These are phyloP conservation scores for Inga leiocalycina DNA, from an alignment of 306 rosid species.

Conservation along the genomic window DNA sequence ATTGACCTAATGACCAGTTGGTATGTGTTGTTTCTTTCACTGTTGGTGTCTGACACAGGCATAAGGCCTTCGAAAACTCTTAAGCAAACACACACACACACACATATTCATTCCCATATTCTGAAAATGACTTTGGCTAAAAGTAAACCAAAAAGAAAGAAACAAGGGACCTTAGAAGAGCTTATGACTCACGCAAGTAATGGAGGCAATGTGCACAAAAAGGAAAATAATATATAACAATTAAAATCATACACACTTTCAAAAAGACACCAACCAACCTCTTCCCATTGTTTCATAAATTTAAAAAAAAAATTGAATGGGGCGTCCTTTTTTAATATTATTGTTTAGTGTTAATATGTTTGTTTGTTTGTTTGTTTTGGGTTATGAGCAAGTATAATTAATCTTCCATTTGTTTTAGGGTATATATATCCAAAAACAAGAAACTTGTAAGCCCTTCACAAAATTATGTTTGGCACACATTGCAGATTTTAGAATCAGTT, in stretches of 20 bases:
- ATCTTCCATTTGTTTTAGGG: neutral
- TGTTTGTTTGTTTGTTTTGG: neutral
- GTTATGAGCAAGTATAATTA: neutral
- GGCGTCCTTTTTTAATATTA: neutral
- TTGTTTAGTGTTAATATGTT: neutral
- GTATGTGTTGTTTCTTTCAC: conserved; percentile 21
- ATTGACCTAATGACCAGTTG: neutral
- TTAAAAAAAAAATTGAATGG: neutral
- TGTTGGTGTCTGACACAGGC: conserved; percentile 21
- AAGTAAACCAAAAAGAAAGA: neutral
- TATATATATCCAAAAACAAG: neutral
- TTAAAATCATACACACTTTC: neutral
- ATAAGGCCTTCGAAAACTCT: neutral
- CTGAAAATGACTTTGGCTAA: conserved; percentile 17
- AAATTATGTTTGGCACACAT: neutral
- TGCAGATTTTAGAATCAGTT: neutral
- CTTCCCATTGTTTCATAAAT: neutral
- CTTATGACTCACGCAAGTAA: conserved; percentile 26
- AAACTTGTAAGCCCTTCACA: neutral
- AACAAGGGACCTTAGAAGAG: conserved; percentile 13
- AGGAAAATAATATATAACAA: neutral
- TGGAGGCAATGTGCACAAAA: conserved; percentile 1
- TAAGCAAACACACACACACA: conserved; percentile 10
- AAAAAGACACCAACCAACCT: conserved; percentile 1
- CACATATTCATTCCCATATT: neutral